Evolutionary conservation across 805 yeast genomes (phyloP).

Genomic region (Cephaloascus fragrans): DNA sequence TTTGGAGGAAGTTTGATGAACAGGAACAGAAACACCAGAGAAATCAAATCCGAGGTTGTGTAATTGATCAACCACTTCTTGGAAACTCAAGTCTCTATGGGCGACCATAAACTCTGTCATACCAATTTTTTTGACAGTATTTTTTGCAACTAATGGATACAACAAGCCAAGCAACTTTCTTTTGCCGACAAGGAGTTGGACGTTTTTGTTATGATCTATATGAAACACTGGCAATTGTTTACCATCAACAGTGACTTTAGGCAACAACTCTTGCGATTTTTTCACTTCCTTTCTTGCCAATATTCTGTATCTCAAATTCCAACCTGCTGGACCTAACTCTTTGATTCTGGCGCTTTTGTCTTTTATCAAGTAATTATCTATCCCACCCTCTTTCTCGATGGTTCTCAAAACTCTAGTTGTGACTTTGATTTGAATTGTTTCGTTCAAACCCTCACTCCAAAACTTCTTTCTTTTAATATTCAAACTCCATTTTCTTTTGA

Average conservation of each 20-base stretch:
- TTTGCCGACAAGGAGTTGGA: slow-evolving; percentile 50
- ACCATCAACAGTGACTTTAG: slow-evolving; percentile 19
- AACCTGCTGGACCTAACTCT: slow-evolving; percentile 87
- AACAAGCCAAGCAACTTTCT: slow-evolving; percentile 48
- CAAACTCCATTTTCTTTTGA: slow-evolving; percentile 69
- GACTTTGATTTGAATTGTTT: slow-evolving; percentile 46
- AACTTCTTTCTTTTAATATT: slow-evolving; percentile 67
- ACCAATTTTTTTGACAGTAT: slow-evolving; percentile 31
- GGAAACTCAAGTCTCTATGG: slow-evolving; percentile 33
- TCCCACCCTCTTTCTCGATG: slow-evolving; percentile 88
- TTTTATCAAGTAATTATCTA: slow-evolving; percentile 80
- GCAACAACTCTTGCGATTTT: slow-evolving; percentile 28
- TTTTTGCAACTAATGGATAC: slow-evolving; percentile 38
- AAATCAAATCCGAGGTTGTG: slow-evolving; percentile 33
- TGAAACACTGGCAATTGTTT: slow-evolving; percentile 34
- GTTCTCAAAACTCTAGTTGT: slow-evolving; percentile 80
- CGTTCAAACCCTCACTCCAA: slow-evolving; percentile 76
- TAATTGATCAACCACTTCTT: slow-evolving; percentile 40
- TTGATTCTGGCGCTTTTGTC: slow-evolving; percentile 85
- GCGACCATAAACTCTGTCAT: slow-evolving; percentile 37
- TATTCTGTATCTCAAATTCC: slow-evolving; percentile 78
- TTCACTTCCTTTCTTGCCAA: slow-evolving; percentile 32
- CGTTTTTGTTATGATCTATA: slow-evolving; percentile 26
- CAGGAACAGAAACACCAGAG: neutral
- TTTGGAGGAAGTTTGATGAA: slow-evolving; percentile 1